Evolutionary conservation across 1,139 yeast genomes (phyloP).

Genomic region (Yamadazyma songkhlaensis): DNA sequence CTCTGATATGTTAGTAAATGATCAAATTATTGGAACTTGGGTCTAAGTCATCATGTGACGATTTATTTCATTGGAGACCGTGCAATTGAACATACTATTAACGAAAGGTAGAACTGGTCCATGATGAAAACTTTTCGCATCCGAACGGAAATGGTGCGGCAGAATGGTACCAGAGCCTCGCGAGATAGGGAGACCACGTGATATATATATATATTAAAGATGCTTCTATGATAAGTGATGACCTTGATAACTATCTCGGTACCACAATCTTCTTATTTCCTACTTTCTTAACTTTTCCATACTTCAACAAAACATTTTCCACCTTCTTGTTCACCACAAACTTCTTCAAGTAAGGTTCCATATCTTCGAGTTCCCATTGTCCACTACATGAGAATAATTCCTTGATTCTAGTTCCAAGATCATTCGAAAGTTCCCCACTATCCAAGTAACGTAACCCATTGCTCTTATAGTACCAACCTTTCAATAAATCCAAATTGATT

Average conservation of each 20-base stretch:
- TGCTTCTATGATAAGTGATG: too few species aligned
- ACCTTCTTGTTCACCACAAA: slow-evolving; percentile 56
- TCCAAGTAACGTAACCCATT: slow-evolving; percentile 52
- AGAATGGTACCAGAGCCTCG: too few species aligned
- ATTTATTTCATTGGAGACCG: too few species aligned
- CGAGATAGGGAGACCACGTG: too few species aligned
- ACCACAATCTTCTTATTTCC: slow-evolving; percentile 40
- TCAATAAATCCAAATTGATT: slow-evolving; percentile 48
- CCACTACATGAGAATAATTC: slow-evolving; percentile 58
- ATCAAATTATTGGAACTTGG: not conserved
- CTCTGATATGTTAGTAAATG: slow-evolving; percentile 41
- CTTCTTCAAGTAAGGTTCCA: slow-evolving; percentile 64
- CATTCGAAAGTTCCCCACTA: slow-evolving; percentile 43
- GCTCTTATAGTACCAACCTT: slow-evolving; percentile 50
- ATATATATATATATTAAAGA: too few species aligned
- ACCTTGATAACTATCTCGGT: slow-evolving; percentile 7
- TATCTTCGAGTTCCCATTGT: slow-evolving; percentile 71
- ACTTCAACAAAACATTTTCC: slow-evolving; percentile 73
- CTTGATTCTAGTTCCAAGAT: slow-evolving; percentile 54
- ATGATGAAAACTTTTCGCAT: slow-evolving; percentile 2
- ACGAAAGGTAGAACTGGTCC: slow-evolving; percentile 11
- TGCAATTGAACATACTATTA: slow-evolving; percentile 13
- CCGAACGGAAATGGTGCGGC: not conserved
- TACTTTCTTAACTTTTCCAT: slow-evolving; percentile 61
- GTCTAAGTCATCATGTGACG: too few species aligned